Conservation (phyloP, 2,329 filamentous ascomycete genomes). For the Fusarium piperis region DNA sequence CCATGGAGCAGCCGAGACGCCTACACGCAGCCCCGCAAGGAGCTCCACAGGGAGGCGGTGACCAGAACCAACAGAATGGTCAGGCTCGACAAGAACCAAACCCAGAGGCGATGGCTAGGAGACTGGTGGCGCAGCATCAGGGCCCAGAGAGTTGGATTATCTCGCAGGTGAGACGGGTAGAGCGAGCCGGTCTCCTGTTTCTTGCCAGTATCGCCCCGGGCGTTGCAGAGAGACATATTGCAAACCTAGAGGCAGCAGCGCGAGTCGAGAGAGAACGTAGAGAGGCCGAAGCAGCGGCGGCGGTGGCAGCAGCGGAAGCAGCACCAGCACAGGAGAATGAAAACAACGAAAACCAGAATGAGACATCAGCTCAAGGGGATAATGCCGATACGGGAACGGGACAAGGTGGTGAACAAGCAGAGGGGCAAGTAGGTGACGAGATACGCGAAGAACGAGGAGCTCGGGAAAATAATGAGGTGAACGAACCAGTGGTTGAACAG, state of each 20-base stretch:
- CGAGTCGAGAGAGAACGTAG: constrained; percentile 55
- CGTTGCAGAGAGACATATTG: constrained; percentile 72
- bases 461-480: constrained; percentile 14
- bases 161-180: constrained; percentile 60
- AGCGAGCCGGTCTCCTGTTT: constrained; percentile 70
- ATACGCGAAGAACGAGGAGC: constrained; percentile 14
- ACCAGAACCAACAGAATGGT: constrained; percentile 23
- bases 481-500: constrained; percentile 32
- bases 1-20: constrained; percentile 54
- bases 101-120: constrained; percentile 63
- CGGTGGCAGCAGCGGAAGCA: constrained; percentile 40
- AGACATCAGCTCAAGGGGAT: constrained; percentile 9
- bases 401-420: constrained; percentile 11
- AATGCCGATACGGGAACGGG: constrained; percentile 4
- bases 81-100: constrained; percentile 49
- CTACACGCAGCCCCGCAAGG: neutral
- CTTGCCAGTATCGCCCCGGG: constrained; percentile 73
- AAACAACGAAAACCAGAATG: constrained; percentile 25
- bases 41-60: constrained; percentile 34
- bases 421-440: constrained; percentile 30
- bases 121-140: constrained; percentile 57
- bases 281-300: constrained; percentile 51
- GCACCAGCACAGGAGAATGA: constrained; percentile 37
- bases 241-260: constrained; percentile 63
- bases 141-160: constrained; percentile 46